phyloP scores from a whole-genome alignment of 352 stramenopile genomes.

The Pythium folliculosum region DNA sequence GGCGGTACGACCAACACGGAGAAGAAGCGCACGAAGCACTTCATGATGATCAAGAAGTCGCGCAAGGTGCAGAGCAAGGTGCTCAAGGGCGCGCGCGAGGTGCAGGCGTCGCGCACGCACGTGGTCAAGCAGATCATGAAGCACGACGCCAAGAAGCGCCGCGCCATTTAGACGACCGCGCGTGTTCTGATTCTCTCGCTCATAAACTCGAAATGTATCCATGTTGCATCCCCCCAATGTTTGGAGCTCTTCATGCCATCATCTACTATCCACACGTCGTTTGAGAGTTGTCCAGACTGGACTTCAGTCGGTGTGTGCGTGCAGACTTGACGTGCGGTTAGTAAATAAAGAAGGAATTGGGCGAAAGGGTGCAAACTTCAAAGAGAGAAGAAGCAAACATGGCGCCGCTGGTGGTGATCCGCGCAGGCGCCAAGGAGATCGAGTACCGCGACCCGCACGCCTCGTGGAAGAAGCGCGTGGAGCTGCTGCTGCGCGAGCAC shows the following conservation, averaged over 20 bases:
- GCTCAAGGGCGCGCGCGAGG: constrained; percentile 79
- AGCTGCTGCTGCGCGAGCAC: constrained; percentile 15
- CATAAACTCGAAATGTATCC: constrained; percentile 5
- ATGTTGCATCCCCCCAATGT: constrained; percentile 6
- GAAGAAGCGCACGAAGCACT: constrained; percentile 98
- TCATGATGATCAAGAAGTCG: constrained; percentile 97
- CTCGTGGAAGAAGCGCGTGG: constrained; percentile 39
- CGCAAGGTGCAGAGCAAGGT: constrained; percentile 89
- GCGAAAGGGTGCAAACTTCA: constrained; percentile 11
- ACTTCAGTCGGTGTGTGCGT: too few relatives aligned
- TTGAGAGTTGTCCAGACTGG: not conserved
- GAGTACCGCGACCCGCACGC: constrained; percentile 65
- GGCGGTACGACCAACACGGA: constrained; percentile 98
- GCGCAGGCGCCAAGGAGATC: constrained; percentile 56
- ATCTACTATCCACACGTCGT: constrained; percentile 21
- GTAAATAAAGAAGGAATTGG: constrained; percentile 6
- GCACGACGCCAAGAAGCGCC: constrained; percentile 83
- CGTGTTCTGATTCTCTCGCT: not conserved
- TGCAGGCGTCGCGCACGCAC: constrained; percentile 80
- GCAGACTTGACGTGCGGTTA: constrained; percentile 19
- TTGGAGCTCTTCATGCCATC: not conserved
- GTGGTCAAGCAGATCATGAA: constrained; percentile 79
- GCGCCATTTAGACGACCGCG: constrained; percentile 29
- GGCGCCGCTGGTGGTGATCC: constrained; percentile 76
- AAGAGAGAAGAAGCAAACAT: constrained; percentile 31